Conservation (phyloP, 2,329 filamentous ascomycete species). For the Xylaria hypoxylon region DNA sequence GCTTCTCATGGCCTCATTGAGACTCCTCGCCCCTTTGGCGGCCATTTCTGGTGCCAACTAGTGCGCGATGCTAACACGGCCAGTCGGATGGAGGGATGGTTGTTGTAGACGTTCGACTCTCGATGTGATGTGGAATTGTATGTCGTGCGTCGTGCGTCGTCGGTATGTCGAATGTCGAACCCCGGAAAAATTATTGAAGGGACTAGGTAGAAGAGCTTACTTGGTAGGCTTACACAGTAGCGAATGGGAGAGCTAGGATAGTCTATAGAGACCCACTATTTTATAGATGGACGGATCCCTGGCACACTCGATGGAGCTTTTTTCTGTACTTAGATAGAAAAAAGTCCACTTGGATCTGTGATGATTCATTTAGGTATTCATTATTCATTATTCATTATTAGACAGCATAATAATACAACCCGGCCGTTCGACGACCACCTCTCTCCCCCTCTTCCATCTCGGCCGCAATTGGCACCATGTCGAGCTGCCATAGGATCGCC, state of each 20-base stretch:
- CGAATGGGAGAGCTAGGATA: constrained; percentile 30
- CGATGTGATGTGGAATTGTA: background rate
- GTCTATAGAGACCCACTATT: background rate
- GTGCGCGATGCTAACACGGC: constrained; percentile 1
- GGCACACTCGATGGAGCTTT: constrained; percentile 19
- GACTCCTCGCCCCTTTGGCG: constrained; percentile 61
- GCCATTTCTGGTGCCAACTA: constrained; percentile 54
- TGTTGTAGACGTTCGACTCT: background rate
- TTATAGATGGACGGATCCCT: background rate
- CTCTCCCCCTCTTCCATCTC: constrained; percentile 13
- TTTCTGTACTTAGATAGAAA: constrained; percentile 13
- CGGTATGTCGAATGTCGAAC: constrained; percentile 23
- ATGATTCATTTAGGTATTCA: background rate
- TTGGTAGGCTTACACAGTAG: constrained; percentile 14
- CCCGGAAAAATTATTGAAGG: constrained; percentile 47
- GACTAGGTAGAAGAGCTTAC: constrained; percentile 8
- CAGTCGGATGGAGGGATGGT: background rate
- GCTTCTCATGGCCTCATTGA: constrained; percentile 65
- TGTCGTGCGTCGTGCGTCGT: constrained; percentile 5
- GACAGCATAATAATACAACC: too few species aligned
- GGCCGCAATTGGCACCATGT: constrained; percentile 58
- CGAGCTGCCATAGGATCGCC: constrained; percentile 68
- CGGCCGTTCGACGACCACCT: too few species aligned
- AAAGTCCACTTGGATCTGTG: constrained; percentile 14
- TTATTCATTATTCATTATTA: background rate